Base-by-base conservation (phyloP, 2,329 filamentous ascomycete species). In the Trichoderma guizhouense region DNA sequence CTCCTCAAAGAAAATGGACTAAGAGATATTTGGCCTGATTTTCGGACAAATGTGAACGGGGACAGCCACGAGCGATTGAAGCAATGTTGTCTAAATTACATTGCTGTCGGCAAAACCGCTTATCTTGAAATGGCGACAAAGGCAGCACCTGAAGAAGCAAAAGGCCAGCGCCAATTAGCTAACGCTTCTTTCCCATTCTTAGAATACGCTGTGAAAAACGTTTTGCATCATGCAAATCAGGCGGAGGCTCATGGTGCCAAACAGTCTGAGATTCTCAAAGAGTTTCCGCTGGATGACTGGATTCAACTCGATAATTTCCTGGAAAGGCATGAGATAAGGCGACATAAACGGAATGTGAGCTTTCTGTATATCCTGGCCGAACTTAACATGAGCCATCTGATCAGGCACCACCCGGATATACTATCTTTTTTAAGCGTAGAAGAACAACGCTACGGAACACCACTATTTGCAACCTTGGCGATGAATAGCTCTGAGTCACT, bases 1-100 rank as follows among this genome's bases (percentile, higher is more conserved):
- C 76, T 87, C 0, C 55, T 84, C 1, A 80, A 80, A 12, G 79
- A 81, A 1, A 65, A 75, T 1, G 81, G 83, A 0, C 67, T 82
- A 0, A 32, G 14, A 0, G 28, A 72, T 1, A 36, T 78, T 1
- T 67, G 73, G 66, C 30, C 57, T 0, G 39, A 69, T 0, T 18
- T 43, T 0, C 26, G 15, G 1, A 5, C 24, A 3, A 5, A 51
- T 14, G 18, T 63, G 7, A 0, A 18, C 2, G 39, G 12, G 4
- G 9, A 15, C 0, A 63, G 67, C 5, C 67, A 69, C 28, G 11
- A 63, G 4, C 57, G 18, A 34, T 4, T 69, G 18, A 53, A 34
- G 24, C 32, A 43, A 5, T 34, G 28, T 18, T 69, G 67, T n/a
- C 2, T 43, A 5, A 15, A 67, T 3, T 15, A 28, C 15, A 32